Evolutionary conservation across 2,329 filamentous ascomycete genomes (phyloP), one percentile per base, ranked within the genome.

Genomic region (Colletotrichum neosansevieriae): DNA sequence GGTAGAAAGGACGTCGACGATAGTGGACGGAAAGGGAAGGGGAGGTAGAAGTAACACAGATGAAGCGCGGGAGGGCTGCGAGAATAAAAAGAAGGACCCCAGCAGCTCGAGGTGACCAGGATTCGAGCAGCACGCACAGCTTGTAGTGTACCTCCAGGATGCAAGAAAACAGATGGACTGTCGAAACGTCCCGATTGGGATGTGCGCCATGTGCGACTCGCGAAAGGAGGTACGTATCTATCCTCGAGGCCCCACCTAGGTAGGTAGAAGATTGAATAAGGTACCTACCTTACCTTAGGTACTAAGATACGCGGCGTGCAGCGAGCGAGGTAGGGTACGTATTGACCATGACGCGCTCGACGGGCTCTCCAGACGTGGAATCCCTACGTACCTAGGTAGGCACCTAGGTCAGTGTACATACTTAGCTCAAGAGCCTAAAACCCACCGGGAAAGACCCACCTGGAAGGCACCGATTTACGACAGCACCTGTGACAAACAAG

Each of bases 71-170:
- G 59, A 34, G 40, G 59, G 49, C 42, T 45, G 32, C 34, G 61
- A 65, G 65, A 38, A 50, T 63, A 60, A 67, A 38, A 50, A 49
- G 49, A 44, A 54, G 36, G 56, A 60, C 50, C 61, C 66, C 66
- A 36, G 66, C 57, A 65, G 49, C 54, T 69, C 49, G 54, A 61
- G 66, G 53, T 17, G 34, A 50, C 49, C 56, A 60, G 61, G 63
- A 56, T 56, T 6, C 51, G 21, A 50, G 51, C 51, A 54, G 13
- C 51, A 17, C 19, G 36, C 21, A 29, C 38, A 45, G n/a, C 32
- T 1, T 32, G 49, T n/a, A n/a, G n/a, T n/a, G n/a, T 24, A 53
- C 47, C 47, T 50, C 29, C 29, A 29, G 29, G 29, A 36, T 17
- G 17, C 29, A 54, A 21, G 44, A 9, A 49, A 32, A 44, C 32